Evolutionary conservation across 129 eudicot genomes (phyloP).

Genomic region (Centaurea solstitialis): DNA sequence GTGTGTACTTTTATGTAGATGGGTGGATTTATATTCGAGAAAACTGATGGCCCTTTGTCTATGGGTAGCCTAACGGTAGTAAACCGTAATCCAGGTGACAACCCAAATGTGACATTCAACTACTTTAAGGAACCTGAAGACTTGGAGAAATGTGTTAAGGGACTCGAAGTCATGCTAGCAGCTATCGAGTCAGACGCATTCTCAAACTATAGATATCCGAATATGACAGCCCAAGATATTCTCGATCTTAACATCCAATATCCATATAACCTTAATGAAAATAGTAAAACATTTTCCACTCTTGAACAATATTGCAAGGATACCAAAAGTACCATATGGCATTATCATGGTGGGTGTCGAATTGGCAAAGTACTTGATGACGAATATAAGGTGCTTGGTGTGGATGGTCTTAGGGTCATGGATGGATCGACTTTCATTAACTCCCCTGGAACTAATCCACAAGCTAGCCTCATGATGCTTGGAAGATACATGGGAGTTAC

Average conservation of each 20-base stretch:
- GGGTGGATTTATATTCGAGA: slow-evolving; percentile 76
- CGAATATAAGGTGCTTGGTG: slow-evolving; percentile 76
- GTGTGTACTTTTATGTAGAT: slow-evolving; percentile 31
- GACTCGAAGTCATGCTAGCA: slow-evolving; percentile 45
- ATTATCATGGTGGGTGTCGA: slow-evolving; percentile 88
- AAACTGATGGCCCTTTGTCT: slow-evolving; percentile 67
- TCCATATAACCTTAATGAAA: slow-evolving; percentile 57
- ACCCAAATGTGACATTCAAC: slow-evolving; percentile 71
- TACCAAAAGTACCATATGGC: slow-evolving; percentile 75
- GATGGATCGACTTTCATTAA: slow-evolving; percentile 76
- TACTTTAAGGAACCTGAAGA: slow-evolving; percentile 64
- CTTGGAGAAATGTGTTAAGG: slow-evolving; percentile 64
- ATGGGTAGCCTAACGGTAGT: slow-evolving; percentile 54
- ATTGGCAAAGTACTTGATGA: slow-evolving; percentile 68
- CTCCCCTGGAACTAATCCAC: slow-evolving; percentile 94
- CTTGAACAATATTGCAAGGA: slow-evolving; percentile 72
- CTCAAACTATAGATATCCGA: slow-evolving; percentile 27
- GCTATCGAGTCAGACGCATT: slow-evolving; percentile 51
- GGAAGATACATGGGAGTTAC: slow-evolving; percentile 53
- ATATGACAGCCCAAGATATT: slow-evolving; percentile 35
- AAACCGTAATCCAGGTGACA: slow-evolving; percentile 39
- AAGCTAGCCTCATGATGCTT: slow-evolving; percentile 92
- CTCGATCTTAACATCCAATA: slow-evolving; percentile 57
- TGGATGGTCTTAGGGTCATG: slow-evolving; percentile 61
- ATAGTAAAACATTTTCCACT: slow-evolving; percentile 41